phyloP scores from a whole-genome alignment of 345 rosid species.

The Eucalyptus pauciflora region DNA sequence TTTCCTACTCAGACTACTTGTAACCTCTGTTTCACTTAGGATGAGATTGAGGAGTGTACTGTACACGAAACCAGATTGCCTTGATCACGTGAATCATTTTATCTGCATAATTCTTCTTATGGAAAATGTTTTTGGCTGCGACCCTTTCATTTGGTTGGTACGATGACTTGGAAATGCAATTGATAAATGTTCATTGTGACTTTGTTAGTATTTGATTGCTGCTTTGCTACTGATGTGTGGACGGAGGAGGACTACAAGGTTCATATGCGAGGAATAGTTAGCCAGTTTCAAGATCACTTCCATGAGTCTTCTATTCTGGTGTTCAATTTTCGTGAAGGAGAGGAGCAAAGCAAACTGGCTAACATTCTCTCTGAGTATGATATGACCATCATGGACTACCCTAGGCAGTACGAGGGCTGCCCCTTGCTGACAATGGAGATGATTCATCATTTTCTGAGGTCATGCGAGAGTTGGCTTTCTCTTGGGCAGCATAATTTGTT shows the following conservation, averaged over 20 bases:
- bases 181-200: not conserved
- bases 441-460: constrained; percentile 84
- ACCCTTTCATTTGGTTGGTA: not conserved
- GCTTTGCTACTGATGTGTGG: constrained; percentile 66
- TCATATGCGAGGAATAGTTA: constrained; percentile 53
- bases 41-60: not conserved
- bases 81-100: not conserved
- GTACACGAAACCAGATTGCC: not conserved
- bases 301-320: constrained; percentile 75
- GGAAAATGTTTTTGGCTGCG: not conserved
- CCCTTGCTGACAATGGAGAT: constrained; percentile 76
- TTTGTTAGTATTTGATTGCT: constrained; percentile 71
- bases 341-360: constrained; percentile 41
- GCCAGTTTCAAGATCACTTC: constrained; percentile 60
- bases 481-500: constrained; percentile 69
- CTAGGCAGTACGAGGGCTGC: constrained; percentile 88
- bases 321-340: constrained; percentile 85
- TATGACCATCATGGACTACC: constrained; percentile 95
- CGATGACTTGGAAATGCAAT: not conserved
- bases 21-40: not conserved
- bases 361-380: constrained; percentile 54
- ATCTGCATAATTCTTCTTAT: not conserved
- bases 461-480: constrained; percentile 93
- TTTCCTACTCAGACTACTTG: not conserved
- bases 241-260: constrained; percentile 50